phyloP scores from a whole-genome alignment of 1,284 basidiomycete genomes.

The Leccinum variabile region DNA sequence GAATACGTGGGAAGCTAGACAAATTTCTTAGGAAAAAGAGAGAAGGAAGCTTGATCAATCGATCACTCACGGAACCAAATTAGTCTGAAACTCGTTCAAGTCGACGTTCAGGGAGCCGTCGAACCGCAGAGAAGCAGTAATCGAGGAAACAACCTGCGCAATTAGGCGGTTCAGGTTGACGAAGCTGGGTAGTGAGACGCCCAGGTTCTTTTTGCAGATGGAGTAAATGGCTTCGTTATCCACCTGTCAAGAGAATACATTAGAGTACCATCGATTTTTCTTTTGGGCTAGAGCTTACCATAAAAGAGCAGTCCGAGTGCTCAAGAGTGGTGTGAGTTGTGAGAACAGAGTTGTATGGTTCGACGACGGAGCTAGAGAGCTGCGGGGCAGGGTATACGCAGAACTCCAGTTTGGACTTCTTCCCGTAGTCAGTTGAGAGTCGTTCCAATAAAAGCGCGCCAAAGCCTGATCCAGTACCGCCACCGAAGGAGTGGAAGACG shows the following conservation, averaged over 20 bases:
- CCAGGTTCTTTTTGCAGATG: conserved; percentile 96
- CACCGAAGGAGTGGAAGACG: conserved; percentile 99
- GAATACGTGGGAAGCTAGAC: conserved; percentile 89
- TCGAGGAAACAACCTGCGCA: conserved; percentile 96
- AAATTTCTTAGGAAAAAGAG: conserved; percentile 6
- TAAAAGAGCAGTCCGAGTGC: conserved; percentile 99
- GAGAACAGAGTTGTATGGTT: conserved; percentile 99
- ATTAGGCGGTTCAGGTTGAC: conserved; percentile 96
- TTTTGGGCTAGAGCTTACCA: conserved; percentile 51
- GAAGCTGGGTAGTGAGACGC: conserved; percentile 87
- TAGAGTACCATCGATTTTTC: background rate
- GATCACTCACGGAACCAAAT: conserved; percentile 83
- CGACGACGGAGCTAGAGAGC: conserved; percentile 95
- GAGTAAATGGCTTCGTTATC: conserved; percentile 99
- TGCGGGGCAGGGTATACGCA: conserved; percentile 96
- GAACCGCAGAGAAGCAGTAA: conserved; percentile 97
- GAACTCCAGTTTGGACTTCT: conserved; percentile 99
- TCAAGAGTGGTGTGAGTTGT: conserved; percentile 99
- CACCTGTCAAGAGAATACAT: conserved; percentile 49
- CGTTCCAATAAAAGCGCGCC: conserved; percentile 96
- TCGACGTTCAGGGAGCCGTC: conserved; percentile 98
- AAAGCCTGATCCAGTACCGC: conserved; percentile 99
- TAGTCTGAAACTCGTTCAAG: conserved; percentile 98
- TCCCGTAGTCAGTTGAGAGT: conserved; percentile 96
- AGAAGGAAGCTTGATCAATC: background rate